Conservation (phyloP, 257 asterid genomes). For the Scutellaria baicalensis region DNA sequence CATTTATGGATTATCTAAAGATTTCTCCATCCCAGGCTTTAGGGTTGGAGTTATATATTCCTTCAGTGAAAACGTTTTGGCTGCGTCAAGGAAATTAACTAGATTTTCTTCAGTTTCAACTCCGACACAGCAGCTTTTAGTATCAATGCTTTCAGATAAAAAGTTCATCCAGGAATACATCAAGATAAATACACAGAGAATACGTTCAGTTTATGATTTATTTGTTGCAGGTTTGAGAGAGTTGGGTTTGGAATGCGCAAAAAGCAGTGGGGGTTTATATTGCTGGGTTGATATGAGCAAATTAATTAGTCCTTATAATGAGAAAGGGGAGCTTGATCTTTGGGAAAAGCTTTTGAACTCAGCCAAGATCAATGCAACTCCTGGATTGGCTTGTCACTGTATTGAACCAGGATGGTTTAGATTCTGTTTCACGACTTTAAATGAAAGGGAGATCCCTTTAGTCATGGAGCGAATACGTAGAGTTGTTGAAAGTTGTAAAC, state of each 20-base stretch:
- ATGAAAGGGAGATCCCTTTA: constrained; percentile 53
- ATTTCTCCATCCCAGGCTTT: constrained; percentile 83
- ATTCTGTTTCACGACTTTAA: constrained; percentile 68
- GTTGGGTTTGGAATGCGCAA: constrained; percentile 58
- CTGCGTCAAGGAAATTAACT: constrained; percentile 70
- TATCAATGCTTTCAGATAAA: constrained; percentile 71
- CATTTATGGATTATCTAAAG: constrained; percentile 81
- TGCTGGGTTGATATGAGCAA: constrained; percentile 97
- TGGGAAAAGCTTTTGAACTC: constrained; percentile 68
- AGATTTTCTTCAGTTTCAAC: constrained; percentile 84
- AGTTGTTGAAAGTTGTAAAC: constrained; percentile 66
- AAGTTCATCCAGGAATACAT: constrained; percentile 52
- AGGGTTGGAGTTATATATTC: constrained; percentile 87
- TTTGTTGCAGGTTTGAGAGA: constrained; percentile 58
- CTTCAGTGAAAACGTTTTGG: constrained; percentile 64
- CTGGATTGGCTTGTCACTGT: constrained; percentile 97
- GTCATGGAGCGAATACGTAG: constrained; percentile 58
- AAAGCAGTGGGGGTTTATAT: constrained; percentile 75
- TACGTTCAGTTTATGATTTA: constrained; percentile 40
- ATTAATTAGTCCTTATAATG: constrained; percentile 63
- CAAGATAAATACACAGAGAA: constrained; percentile 48
- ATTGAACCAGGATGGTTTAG: constrained; percentile 99
- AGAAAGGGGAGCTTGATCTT: constrained; percentile 91
- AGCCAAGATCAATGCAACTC: constrained; percentile 75
- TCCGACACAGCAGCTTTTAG: constrained; percentile 71